phyloP scores from a whole-genome alignment of 2,329 filamentous ascomycete species.

The Aspergillus calidoustus region DNA sequence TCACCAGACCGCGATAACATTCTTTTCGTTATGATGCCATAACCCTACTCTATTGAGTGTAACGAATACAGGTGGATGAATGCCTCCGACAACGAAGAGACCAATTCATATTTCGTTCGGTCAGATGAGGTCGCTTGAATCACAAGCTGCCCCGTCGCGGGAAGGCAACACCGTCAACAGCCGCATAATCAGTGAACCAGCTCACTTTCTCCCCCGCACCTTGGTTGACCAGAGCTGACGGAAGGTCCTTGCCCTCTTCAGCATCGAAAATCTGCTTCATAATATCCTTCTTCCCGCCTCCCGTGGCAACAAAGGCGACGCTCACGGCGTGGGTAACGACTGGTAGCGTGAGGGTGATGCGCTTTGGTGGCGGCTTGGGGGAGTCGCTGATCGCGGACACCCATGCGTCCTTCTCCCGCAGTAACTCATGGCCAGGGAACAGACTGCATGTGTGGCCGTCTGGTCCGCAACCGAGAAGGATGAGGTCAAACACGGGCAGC shows the following conservation, averaged over 20 bases:
- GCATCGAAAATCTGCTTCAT: slow-evolving; percentile 89
- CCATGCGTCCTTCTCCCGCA: slow-evolving; percentile 89
- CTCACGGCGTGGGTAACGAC: slow-evolving; percentile 85
- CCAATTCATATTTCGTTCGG: neutral
- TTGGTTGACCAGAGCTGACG: slow-evolving; percentile 86
- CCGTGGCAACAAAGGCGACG: slow-evolving; percentile 91
- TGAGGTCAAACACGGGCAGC: slow-evolving; percentile 90
- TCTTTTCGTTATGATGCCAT: neutral
- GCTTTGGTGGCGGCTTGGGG: slow-evolving; percentile 87
- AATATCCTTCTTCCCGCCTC: slow-evolving; percentile 85
- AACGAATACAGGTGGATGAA: slow-evolving; percentile 5
- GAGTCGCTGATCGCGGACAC: slow-evolving; percentile 90
- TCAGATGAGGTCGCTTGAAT: slow-evolving; percentile 19
- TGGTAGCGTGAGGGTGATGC: slow-evolving; percentile 90
- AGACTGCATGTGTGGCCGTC: slow-evolving; percentile 97
- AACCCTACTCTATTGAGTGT: neutral
- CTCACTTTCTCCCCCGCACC: slow-evolving; percentile 81
- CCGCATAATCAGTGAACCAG: slow-evolving; percentile 91
- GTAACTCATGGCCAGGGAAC: slow-evolving; percentile 85
- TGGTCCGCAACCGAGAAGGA: slow-evolving; percentile 90
- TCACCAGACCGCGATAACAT: neutral
- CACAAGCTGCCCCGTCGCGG: slow-evolving; percentile 72
- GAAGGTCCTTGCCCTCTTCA: slow-evolving; percentile 72
- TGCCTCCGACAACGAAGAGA: neutral
- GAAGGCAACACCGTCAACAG: slow-evolving; percentile 83